Percentiles rank a stretch among this genome's conserved stretches.
Evolutionary conservation across 1,284 basidiomycete species (phyloP).

Genomic region (Trichosporon ovoides): DNA sequence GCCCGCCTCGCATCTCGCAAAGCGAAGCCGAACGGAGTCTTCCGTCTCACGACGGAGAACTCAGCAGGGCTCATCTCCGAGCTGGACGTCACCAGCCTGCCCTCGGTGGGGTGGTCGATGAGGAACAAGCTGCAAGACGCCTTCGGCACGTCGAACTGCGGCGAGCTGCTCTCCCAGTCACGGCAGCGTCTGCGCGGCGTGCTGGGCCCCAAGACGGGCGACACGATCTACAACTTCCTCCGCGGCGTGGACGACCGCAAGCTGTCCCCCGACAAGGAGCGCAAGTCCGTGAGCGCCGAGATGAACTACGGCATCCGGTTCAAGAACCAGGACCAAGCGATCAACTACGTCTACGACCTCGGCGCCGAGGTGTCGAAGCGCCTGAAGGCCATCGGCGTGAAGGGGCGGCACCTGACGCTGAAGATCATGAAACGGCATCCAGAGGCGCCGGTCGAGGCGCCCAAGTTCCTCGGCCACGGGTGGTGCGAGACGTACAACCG

Average conservation of each 20-base stretch:
- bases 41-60: slow-evolving; percentile 58
- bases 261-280: slow-evolving; percentile 72
- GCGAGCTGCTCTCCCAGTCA: slow-evolving; percentile 61
- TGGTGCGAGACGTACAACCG: slow-evolving; percentile 77
- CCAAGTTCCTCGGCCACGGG: slow-evolving; percentile 96
- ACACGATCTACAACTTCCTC: slow-evolving; percentile 74
- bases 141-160: slow-evolving; percentile 66
- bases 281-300: slow-evolving; percentile 84
- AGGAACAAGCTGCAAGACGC: slow-evolving; percentile 65
- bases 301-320: slow-evolving; percentile 97
- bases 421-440: slow-evolving; percentile 86
- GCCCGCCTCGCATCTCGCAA: slow-evolving; percentile 83
- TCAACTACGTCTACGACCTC: slow-evolving; percentile 68
- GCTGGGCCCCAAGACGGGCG: slow-evolving; percentile 75
- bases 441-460: slow-evolving; percentile 80
- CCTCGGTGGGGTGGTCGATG: slow-evolving; percentile 75
- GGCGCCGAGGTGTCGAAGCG: slow-evolving; percentile 69
- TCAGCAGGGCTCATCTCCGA: slow-evolving; percentile 62
- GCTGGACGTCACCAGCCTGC: slow-evolving; percentile 78
- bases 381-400: slow-evolving; percentile 61
- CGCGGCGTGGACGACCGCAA: slow-evolving; percentile 75
- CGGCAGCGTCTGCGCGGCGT: slow-evolving; percentile 63
- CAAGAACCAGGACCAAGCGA: slow-evolving; percentile 70
- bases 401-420: slow-evolving; percentile 68
- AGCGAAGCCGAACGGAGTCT: slow-evolving; percentile 74